Evolutionary conservation across 345 rosid genomes (phyloP), one percentile per base, ranked within the genome.

Genomic region (Ricinus communis): DNA sequence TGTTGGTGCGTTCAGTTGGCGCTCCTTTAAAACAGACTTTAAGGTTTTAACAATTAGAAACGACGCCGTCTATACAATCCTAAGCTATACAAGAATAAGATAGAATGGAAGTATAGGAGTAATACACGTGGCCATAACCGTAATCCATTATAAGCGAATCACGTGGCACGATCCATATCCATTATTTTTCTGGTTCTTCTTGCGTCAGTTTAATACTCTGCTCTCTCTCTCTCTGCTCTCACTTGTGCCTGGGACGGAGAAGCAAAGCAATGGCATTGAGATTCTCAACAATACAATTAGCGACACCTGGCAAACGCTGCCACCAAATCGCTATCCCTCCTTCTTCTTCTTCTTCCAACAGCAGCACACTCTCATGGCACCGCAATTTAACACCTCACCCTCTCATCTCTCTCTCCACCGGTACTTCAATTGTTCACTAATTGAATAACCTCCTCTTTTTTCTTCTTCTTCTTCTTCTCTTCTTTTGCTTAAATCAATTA

Each of bases 261-360:
- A 18, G 18, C 53, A 4, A 38, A 38, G 50, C 65, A 71, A 86
- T 85, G 93, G 91, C 91, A 43, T 67, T 76, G 51, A 82, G 88
- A 49, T 82, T 89, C 13, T 86, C 88, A 43, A 67, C 93, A n/a
- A n/a, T n/a, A 68, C 93, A 83, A 66, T 71, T 91, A 33, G 69
- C 72, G 28, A 77, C 81, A 62, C 84, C 84, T 55, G 79, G 76
- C 74, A 76, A 72, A 55, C 69, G 74, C 77, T 79, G 31, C 45
- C 73, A 68, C 71, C 62, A 72, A 38, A 15, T 28, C 28, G n/a
- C n/a, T n/a, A n/a, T n/a, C n/a, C n/a, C n/a, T n/a, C n/a, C n/a
- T n/a, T n/a, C n/a, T n/a, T n/a, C n/a, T n/a, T 27, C 54, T 11
- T 0, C 76, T 1, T 12, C 64, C 69, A 14, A 9, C 43, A 24